These are phyloP conservation scores for Ehretia macrophylla DNA, from an alignment of 257 asterid genomes.

Conservation along the genomic window DNA sequence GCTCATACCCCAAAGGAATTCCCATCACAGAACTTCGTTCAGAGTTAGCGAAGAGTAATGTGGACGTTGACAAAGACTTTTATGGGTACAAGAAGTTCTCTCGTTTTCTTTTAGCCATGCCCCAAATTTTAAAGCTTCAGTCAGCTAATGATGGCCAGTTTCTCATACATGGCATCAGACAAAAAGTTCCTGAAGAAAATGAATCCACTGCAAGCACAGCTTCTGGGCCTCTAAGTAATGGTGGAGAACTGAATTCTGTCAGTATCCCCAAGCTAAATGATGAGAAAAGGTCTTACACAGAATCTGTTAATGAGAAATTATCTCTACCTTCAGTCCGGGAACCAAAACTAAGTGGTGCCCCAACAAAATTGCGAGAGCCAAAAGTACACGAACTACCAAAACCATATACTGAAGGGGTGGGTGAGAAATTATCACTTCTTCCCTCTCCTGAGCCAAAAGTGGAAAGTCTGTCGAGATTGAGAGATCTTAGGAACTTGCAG, in stretches of 20 bases:
- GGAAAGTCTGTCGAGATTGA: constrained; percentile 15
- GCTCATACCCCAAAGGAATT: constrained; percentile 63
- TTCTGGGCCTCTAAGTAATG: constrained; percentile 20
- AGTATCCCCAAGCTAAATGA: constrained; percentile 18
- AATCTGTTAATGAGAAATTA: constrained; percentile 28
- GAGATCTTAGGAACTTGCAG: constrained; percentile 7
- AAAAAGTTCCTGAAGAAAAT: constrained; percentile 31
- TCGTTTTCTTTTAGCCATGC: constrained; percentile 76
- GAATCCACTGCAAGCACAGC: constrained; percentile 24
- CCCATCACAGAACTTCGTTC: constrained; percentile 47
- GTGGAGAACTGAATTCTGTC: constrained; percentile 23
- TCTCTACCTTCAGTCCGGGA: constrained; percentile 13
- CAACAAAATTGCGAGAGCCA: constrained; percentile 17
- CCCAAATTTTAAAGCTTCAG: constrained; percentile 50
- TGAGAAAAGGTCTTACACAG: constrained; percentile 20
- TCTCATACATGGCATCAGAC: constrained; percentile 26
- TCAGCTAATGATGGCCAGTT: constrained; percentile 32
- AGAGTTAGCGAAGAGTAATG: constrained; percentile 40
- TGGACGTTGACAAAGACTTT: constrained; percentile 50
- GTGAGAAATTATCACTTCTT: constrained; percentile 22
- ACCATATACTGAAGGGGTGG: constrained; percentile 17
- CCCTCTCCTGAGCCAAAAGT: constrained; percentile 20
- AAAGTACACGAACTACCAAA: constrained; percentile 6
- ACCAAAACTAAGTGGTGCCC: constrained; percentile 22
- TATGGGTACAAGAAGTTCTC: constrained; percentile 75